Evolutionary conservation across 306 rosid genomes (phyloP), one percentile per base, ranked within the genome.

Genomic region (Lablab purpureus): DNA sequence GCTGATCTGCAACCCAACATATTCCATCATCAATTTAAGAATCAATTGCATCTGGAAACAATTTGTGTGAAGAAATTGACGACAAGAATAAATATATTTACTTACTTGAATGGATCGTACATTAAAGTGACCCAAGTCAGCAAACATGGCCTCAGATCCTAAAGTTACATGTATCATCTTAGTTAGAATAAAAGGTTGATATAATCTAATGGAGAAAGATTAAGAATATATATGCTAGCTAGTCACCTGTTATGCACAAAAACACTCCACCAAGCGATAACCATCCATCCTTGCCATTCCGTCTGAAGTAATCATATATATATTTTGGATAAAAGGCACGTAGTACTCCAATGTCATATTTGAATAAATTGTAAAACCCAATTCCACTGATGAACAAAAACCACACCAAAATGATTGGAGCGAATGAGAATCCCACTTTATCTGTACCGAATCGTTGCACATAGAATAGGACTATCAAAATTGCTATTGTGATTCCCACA

Each of bases 71-170:
- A 40, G 45, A 40, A 40, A 8, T 40, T 40, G 11, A 40, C 2
- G 18, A 77, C 85, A 79, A 56, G 75, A 40, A 89, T 78, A 84
- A 47, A 67, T 3, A 28, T 22, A 10, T 63, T 9, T 50, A 69
- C 88, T 88, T 85, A 89, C 97, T 81, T 93, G 98, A 63, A 94
- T 82, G 6, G 98, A 84, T 27, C 83, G 80, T 21, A 91, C 90
- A 55, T 40, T 91, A 60, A 93, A 93, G 86, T 93, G 98, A 30
- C 98, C 98, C 79, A 94, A 86, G 81, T 94, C 98, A 32, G 98
- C 98, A 79, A 94, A 94, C 98, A 94, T 91, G 70, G 98, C 98
- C 74, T 94, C 97, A 2, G 98, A 81, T 10, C 98, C 97, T 90
- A 64, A 60, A 4, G 50, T 65, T 54, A 54, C n/a, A 23, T 1